Evolutionary conservation across 148 eudicot genomes (phyloP).

Genomic region (Limonium bicolor): DNA sequence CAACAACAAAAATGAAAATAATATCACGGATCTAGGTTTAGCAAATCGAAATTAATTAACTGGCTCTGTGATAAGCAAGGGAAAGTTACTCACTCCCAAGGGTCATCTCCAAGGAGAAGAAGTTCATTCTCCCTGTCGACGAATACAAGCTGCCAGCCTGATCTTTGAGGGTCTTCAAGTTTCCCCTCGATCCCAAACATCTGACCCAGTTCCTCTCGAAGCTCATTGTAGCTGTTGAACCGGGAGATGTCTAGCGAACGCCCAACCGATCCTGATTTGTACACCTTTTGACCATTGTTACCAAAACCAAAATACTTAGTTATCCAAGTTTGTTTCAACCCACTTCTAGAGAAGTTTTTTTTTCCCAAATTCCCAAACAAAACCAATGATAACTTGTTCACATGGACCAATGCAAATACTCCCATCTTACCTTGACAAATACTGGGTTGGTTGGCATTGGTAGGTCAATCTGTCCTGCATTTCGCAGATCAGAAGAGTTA

Average conservation of each 20-base stretch:
- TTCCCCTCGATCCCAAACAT: constrained; percentile 94
- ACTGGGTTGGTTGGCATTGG: constrained; percentile 30
- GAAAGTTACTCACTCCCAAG: constrained; percentile 81
- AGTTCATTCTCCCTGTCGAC: constrained; percentile 98
- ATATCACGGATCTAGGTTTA: not conserved
- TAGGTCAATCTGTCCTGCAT: constrained; percentile 65
- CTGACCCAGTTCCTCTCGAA: constrained; percentile 81
- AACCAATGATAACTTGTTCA: too few relatives aligned
- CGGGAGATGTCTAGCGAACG: constrained; percentile 90
- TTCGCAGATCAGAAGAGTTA: constrained; percentile 73
- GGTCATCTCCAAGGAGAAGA: constrained; percentile 99
- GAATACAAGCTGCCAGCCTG: constrained; percentile 99
- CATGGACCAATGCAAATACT: too few relatives aligned
- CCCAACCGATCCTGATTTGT: constrained; percentile 86
- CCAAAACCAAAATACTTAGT: not conserved
- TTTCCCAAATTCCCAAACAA: too few relatives aligned
- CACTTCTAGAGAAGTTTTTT: too few relatives aligned
- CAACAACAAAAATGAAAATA: not conserved
- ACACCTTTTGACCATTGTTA: constrained; percentile 45
- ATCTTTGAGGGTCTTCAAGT: constrained; percentile 97
- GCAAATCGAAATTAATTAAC: not conserved
- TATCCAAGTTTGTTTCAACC: not conserved
- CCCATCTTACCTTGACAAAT: constrained; percentile 83
- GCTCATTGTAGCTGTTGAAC: constrained; percentile 92
- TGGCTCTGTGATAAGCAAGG: not conserved